These are phyloP conservation scores for Puccinia novopanici DNA, from an alignment of 1,284 basidiomycete species.

Conservation along the genomic window DNA sequence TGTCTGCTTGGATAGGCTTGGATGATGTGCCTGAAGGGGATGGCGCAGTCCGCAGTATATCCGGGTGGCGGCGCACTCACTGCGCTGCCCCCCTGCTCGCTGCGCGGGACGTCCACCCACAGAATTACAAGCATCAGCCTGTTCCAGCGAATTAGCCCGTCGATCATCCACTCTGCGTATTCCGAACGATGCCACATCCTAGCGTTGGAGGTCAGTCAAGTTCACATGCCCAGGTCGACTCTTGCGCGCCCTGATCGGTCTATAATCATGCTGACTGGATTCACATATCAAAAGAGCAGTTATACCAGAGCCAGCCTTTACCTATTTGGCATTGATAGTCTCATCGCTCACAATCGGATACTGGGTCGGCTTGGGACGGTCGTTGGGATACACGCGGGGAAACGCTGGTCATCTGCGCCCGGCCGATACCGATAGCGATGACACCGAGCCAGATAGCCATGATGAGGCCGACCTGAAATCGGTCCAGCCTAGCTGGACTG, in stretches of 20 bases:
- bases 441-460: conserved; percentile 11
- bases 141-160: too few relatives aligned
- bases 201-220: conserved; percentile 1
- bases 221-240: background rate
- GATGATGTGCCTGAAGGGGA: too few relatives aligned
- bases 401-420: background rate
- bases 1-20: too few relatives aligned
- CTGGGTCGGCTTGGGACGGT: conserved; percentile 46
- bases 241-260: background rate
- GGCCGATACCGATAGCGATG: conserved; percentile 38
- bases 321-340: conserved; percentile 44
- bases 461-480: conserved; percentile 31
- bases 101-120: too few relatives aligned
- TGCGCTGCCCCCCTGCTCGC: too few relatives aligned
- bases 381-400: conserved; percentile 46
- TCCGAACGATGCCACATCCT: background rate
- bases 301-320: conserved; percentile 41
- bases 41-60: too few relatives aligned
- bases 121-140: too few relatives aligned
- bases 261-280: background rate
- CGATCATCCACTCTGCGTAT: background rate
- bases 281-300: conserved; percentile 17
- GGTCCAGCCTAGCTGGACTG: conserved; percentile 17
- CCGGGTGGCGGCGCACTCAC: too few relatives aligned
- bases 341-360: conserved; percentile 50